Evolutionary conservation across 2,329 filamentous ascomycete species (phyloP).

Genomic region (Blastomyces gilchristii): DNA sequence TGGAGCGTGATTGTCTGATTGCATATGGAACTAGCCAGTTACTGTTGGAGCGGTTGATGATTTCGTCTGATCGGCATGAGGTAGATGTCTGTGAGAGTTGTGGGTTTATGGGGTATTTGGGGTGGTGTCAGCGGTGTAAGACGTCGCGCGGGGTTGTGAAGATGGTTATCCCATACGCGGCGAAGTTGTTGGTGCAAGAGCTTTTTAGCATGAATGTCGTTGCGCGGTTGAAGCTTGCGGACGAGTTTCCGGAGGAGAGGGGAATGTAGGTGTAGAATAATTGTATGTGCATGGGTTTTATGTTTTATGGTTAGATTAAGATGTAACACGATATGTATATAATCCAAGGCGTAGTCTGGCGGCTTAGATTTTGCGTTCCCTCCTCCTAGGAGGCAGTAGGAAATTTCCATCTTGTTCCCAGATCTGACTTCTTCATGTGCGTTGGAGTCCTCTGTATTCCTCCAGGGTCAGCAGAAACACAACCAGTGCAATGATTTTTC

Average conservation of each 20-base stretch:
- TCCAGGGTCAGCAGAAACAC: neutral
- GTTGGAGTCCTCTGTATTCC: neutral
- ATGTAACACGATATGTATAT: neutral
- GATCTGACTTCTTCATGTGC: neutral
- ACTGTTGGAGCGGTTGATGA: slow-evolving; percentile 85
- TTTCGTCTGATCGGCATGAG: slow-evolving; percentile 78
- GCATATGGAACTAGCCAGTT: slow-evolving; percentile 92
- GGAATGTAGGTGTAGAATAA: slow-evolving; percentile 21
- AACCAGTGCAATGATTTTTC: neutral
- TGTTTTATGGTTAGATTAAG: neutral
- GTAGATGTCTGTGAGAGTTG: slow-evolving; percentile 92
- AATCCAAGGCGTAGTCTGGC: neutral
- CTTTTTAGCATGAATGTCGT: slow-evolving; percentile 98
- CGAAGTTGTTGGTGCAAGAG: slow-evolving; percentile 92
- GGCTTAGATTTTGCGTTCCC: neutral
- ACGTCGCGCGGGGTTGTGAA: slow-evolving; percentile 72
- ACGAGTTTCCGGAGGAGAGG: slow-evolving; percentile 65
- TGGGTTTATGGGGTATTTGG: slow-evolving; percentile 88
- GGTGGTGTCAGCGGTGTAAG: slow-evolving; percentile 89
- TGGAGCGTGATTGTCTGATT: slow-evolving; percentile 97
- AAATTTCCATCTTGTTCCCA: neutral
- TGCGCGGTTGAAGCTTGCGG: slow-evolving; percentile 77
- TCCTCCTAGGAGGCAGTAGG: neutral
- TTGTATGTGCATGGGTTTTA: too few species aligned
- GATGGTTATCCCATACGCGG: slow-evolving; percentile 96